Evolutionary conservation across 495 filamentous ascomycete genomes (phyloP), one percentile per base, ranked within the genome.

Genomic region (Penicillium longicatenatum): DNA sequence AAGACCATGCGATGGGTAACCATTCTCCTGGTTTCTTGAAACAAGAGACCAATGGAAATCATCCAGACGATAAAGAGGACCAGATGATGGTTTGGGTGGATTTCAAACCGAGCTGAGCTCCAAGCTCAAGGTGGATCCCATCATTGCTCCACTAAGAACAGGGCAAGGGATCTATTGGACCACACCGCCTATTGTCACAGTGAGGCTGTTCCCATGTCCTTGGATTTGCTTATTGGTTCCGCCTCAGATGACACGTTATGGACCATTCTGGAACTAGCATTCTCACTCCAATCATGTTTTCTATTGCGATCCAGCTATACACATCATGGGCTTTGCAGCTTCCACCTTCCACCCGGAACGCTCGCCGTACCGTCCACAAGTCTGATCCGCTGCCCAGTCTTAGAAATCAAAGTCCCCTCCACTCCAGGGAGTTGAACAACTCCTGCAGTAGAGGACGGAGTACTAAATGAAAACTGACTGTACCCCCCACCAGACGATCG

Each of bases 331-430:
- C 19, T 29, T 48, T 57, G 17, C 33, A 68, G 33, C 17, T 48
- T 46, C 63, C 66, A 66, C 16, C 4, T 52, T 0, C 62, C 66
- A 14, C 66, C 58, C 24, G 24, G 22, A 24, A 69, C 31, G 0
- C 57, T 51, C 10, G 17, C 50, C 1, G 55, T 59, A 14, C 63
- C 61, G 31, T 58, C 44, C 1, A 55, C 52, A 24, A 69, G 31
- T 6, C 16, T 17, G 2, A 62, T 17, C 6, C 21, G 31, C 22
- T 54, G 30, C 4, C 63, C 66, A 20, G 11, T 50, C 37, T 9
- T 48, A 1, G 63, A 63, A 0, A 63, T 55, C 12, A 69, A 37
- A 10, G 22, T 42, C 5, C 63, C 66, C 11, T 12, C 30, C 0
- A 22, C 39, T 3, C 56, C 60, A 4, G 52, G 55, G 4, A 68